Percentiles rank a stretch among this genome's conserved stretches.
phyloP scores from a whole-genome alignment of 2,329 filamentous ascomycete genomes.

The Pseudonectria foliicola region DNA sequence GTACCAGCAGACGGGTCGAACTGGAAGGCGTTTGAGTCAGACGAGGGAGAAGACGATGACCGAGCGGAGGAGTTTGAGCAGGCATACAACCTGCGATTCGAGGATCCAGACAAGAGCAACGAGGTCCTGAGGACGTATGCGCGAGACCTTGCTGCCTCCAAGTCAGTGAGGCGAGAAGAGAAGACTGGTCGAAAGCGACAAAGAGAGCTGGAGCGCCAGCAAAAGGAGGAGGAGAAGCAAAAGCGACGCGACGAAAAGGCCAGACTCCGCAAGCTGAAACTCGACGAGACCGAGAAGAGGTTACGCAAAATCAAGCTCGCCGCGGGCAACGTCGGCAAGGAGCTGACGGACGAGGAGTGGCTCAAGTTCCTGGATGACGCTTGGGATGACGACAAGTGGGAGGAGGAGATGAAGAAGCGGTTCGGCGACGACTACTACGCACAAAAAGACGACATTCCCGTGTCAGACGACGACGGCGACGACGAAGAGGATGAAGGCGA shows the following conservation, averaged over 20 bases:
- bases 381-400: constrained; percentile 87
- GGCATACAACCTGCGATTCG: constrained; percentile 93
- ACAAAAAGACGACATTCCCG: constrained; percentile 60
- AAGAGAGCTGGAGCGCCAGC: constrained; percentile 69
- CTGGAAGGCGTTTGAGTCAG: constrained; percentile 83
- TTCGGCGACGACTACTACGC: constrained; percentile 93
- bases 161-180: constrained; percentile 81
- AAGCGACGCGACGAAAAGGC: constrained; percentile 74
- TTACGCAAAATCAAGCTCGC: constrained; percentile 83
- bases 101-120: constrained; percentile 82
- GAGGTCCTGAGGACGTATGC: constrained; percentile 84
- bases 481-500: constrained; percentile 61
- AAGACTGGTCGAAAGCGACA: constrained; percentile 67
- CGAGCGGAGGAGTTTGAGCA: constrained; percentile 82
- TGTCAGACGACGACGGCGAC: constrained; percentile 55
- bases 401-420: constrained; percentile 76
- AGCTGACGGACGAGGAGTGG: constrained; percentile 70
- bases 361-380: constrained; percentile 74
- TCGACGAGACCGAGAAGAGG: constrained; percentile 85
- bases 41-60: constrained; percentile 75
- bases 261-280: constrained; percentile 75
- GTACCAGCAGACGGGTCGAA: constrained; percentile 58
- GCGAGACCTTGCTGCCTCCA: constrained; percentile 72
- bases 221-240: constrained; percentile 70
- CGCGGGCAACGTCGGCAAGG: constrained; percentile 67